Conservation (phyloP, 108 stramenopile species). For the Skeletonema grethae region DNA sequence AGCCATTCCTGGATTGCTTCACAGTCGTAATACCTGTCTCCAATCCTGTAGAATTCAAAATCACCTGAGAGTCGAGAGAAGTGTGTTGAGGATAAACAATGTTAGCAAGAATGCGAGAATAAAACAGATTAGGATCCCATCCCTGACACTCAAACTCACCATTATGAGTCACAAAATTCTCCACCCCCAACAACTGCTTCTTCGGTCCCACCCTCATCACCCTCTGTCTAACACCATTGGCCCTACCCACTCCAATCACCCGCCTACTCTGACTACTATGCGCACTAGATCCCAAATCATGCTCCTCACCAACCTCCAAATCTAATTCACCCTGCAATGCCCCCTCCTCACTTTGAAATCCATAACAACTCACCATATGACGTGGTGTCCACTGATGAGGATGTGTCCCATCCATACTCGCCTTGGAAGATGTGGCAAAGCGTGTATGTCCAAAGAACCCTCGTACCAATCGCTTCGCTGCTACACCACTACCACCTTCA, state of each 20-base stretch:
- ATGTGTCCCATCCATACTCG: constrained; percentile 70
- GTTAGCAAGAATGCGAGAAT: neutral
- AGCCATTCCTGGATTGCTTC: constrained; percentile 62
- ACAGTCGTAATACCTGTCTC: constrained; percentile 58
- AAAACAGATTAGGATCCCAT: neutral
- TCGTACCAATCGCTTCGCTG: constrained; percentile 21
- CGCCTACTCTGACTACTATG: no score
- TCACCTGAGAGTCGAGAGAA: constrained; percentile 43
- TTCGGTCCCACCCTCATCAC: neutral
- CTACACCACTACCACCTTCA: neutral
- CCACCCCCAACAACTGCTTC: constrained; percentile 31
- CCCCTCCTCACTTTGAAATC: no score
- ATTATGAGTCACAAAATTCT: constrained; percentile 77
- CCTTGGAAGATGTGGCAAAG: constrained; percentile 67
- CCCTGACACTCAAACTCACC: no score
- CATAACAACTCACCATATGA: no score
- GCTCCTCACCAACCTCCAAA: no score
- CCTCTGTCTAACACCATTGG: no score
- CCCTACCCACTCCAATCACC: no score
- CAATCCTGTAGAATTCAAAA: constrained; percentile 69
- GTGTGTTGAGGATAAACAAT: no score
- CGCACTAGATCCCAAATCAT: no score
- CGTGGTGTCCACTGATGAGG: constrained; percentile 73
- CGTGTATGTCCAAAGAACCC: constrained; percentile 67
- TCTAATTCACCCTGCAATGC: no score